These are phyloP conservation scores for Neurospora cerealis DNA, from an alignment of 495 filamentous ascomycete genomes.

Conservation along the genomic window DNA sequence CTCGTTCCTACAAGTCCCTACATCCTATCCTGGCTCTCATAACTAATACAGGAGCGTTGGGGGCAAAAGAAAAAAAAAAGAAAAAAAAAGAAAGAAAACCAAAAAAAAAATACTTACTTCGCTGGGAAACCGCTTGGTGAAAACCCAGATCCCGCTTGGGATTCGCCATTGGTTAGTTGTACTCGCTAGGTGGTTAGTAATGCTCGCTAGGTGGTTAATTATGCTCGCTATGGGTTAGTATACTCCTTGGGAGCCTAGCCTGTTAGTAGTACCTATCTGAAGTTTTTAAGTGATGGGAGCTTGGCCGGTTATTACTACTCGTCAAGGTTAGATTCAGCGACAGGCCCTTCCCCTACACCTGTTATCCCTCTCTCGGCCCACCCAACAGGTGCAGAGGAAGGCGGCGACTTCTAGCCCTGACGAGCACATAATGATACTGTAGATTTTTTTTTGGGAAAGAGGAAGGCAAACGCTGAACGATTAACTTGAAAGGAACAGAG, in stretches of 20 bases:
- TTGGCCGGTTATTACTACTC: background rate
- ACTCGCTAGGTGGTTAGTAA: background rate
- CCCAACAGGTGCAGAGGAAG: background rate
- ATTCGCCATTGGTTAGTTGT: background rate
- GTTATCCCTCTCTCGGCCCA: background rate
- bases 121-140: background rate
- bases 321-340: background rate
- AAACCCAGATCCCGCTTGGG: background rate
- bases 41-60: background rate
- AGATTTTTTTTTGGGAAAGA: background rate
- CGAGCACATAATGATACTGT: background rate
- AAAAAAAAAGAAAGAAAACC: background rate
- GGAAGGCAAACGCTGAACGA: background rate
- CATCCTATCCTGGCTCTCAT: background rate
- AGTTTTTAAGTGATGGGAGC: background rate
- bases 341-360: background rate
- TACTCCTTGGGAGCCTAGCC: background rate
- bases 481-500: too few species aligned
- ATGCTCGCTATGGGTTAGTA: background rate
- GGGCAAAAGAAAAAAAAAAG: background rate
- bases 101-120: background rate
- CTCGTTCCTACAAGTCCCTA: background rate
- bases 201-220: background rate
- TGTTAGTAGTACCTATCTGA: background rate
- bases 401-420: background rate